A percentile compares a stretch with the other conserved stretches of the same genome.
phyloP scores from a whole-genome alignment of 23 red algal genomes.

The Cyanidium caldarium region DNA sequence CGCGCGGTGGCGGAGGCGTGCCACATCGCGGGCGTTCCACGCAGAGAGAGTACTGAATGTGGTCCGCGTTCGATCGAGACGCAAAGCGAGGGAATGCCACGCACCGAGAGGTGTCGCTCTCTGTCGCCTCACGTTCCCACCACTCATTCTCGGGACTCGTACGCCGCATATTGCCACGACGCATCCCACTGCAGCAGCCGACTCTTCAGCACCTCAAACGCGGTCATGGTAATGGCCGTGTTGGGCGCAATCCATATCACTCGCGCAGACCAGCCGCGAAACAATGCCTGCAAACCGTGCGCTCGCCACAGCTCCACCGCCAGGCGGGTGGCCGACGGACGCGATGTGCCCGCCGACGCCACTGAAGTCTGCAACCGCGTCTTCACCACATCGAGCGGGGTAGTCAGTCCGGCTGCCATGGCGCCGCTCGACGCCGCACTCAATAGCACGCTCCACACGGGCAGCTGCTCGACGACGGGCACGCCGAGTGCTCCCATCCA shows the following conservation, averaged over 20 bases:
- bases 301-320: slow-evolving; percentile 24
- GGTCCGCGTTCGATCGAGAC: no score
- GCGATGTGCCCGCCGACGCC: not conserved
- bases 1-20: no score
- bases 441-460: slow-evolving; percentile 6
- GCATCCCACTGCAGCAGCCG: no score
- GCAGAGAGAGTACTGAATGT: no score
- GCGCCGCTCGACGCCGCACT: slow-evolving; percentile 57
- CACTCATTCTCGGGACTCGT: no score
- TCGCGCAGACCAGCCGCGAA: slow-evolving; percentile 54
- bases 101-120: no score
- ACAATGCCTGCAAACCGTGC: slow-evolving; percentile 48
- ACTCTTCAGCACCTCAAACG: slow-evolving; percentile 82
- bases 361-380: slow-evolving; percentile 61
- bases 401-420: slow-evolving; percentile 55
- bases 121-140: no score
- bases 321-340: slow-evolving; percentile 22
- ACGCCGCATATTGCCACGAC: no score
- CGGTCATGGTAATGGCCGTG: slow-evolving; percentile 89
- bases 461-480: not conserved
- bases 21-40: no score
- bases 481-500: slow-evolving; percentile 4
- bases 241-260: slow-evolving; percentile 85
- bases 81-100: no score
- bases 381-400: slow-evolving; percentile 85